These are phyloP conservation scores for Psilocybe cubensis DNA, from an alignment of 768 basidiomycete species.

Conservation along the genomic window DNA sequence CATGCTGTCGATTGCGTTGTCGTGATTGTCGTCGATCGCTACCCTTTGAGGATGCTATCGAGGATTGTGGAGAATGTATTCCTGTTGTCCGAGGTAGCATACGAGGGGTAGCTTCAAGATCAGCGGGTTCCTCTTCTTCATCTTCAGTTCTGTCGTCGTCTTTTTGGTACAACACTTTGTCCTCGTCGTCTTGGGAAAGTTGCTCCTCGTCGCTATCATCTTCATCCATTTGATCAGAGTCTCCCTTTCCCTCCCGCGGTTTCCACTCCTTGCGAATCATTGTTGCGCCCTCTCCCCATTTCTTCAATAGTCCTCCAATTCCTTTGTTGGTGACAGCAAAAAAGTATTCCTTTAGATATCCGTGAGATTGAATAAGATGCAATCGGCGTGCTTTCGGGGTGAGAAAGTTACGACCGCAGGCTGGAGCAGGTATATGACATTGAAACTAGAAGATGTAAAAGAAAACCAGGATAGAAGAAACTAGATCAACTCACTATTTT, in stretches of 20 bases:
- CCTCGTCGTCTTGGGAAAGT: conserved; percentile 23
- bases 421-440: conserved; percentile 62
- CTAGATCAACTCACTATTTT: conserved; percentile 67
- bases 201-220: conserved; percentile 32
- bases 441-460: conserved; percentile 56
- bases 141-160: conserved; percentile 27
- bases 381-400: conserved; percentile 78
- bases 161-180: conserved; percentile 20
- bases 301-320: conserved; percentile 75
- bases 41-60: conserved; percentile 12
- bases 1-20: conserved; percentile 6
- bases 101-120: conserved; percentile 32
- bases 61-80: conserved; percentile 21
- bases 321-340: conserved; percentile 93
- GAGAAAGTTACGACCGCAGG: conserved; percentile 62
- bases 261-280: conserved; percentile 79
- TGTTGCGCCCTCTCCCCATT: conserved; percentile 86
- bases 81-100: conserved; percentile 22
- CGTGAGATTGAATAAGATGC: conserved; percentile 82
- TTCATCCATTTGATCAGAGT: conserved; percentile 31
- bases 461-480: conserved; percentile 2
- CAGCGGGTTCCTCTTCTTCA: conserved; percentile 19
- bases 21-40: conserved; percentile 4
- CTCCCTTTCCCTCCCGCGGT: conserved; percentile 28
- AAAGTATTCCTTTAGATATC: conserved; percentile 88